Evolutionary conservation across 2,329 filamentous ascomycete species (phyloP).

Genomic region (Fusarium annulatum): DNA sequence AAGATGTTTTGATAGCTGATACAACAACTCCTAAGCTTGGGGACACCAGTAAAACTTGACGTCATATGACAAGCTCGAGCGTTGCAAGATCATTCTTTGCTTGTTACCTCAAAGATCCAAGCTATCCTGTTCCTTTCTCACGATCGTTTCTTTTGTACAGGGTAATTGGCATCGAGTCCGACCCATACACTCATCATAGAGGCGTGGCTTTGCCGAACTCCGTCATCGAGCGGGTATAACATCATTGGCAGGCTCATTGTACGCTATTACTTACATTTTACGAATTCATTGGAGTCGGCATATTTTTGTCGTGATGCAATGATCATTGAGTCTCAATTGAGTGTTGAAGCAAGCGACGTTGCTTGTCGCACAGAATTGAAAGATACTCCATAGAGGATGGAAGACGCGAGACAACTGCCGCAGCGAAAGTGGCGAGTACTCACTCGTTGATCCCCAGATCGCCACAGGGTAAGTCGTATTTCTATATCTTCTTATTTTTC

Average conservation of each 20-base stretch:
- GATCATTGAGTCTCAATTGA: too few relatives aligned
- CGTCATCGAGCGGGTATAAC: background rate
- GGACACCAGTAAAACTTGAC: background rate
- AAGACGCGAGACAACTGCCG: background rate
- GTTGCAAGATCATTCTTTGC: background rate
- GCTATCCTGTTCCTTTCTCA: background rate
- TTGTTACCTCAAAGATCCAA: background rate
- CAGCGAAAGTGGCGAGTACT: too few relatives aligned
- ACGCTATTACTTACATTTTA: background rate
- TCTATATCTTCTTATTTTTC: too few relatives aligned
- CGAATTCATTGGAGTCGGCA: background rate
- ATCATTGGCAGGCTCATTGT: background rate
- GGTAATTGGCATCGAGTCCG: background rate
- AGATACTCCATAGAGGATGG: background rate
- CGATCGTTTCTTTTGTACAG: background rate
- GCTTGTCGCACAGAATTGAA: background rate
- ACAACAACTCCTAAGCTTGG: background rate
- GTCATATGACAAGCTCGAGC: background rate
- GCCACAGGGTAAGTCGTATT: background rate
- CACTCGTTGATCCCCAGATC: background rate
- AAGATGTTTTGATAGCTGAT: background rate
- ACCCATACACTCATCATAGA: background rate
- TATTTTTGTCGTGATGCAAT: background rate
- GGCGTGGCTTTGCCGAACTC: background rate
- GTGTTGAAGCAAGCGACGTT: background rate